A percentile compares a stretch with the other conserved stretches of the same genome.
phyloP scores from a whole-genome alignment of 2,329 filamentous ascomycete species.

The Pseudonectria buxi region DNA sequence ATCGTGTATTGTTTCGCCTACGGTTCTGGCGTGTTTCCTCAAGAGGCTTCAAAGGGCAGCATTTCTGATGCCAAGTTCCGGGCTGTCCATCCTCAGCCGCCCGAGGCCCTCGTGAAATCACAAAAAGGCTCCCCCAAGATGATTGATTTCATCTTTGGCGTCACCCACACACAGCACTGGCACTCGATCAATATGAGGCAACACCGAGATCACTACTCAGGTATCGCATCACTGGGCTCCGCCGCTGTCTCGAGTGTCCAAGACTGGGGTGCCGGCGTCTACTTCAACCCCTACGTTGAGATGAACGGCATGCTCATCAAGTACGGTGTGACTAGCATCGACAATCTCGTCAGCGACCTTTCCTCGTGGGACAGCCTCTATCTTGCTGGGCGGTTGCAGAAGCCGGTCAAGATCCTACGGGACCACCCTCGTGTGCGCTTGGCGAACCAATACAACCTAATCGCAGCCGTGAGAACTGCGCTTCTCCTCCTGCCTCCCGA shows the following conservation, averaged over 20 bases:
- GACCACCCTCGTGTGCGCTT: constrained; percentile 89
- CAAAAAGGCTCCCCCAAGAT: constrained; percentile 89
- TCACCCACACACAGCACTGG: constrained; percentile 93
- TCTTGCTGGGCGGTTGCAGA: constrained; percentile 91
- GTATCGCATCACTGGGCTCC: constrained; percentile 74
- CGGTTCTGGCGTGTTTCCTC: constrained; percentile 91
- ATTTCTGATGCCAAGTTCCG: constrained; percentile 50
- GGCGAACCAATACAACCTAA: constrained; percentile 90
- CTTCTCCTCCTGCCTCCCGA: constrained; percentile 74
- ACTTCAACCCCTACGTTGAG: constrained; percentile 94
- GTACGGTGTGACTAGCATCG: constrained; percentile 92
- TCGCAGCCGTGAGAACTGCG: constrained; percentile 85
- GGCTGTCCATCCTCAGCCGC: constrained; percentile 74
- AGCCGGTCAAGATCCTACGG: constrained; percentile 94
- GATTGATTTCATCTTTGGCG: constrained; percentile 98
- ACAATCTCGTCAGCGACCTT: constrained; percentile 81
- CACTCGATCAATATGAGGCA: constrained; percentile 87
- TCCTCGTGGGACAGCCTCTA: constrained; percentile 92
- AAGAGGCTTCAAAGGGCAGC: constrained; percentile 48
- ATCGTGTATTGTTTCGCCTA: constrained; percentile 97
- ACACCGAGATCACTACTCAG: constrained; percentile 89
- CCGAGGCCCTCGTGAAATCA: constrained; percentile 71
- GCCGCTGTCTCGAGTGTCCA: constrained; percentile 79
- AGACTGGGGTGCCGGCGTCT: constrained; percentile 90
- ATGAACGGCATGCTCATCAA: constrained; percentile 96